phyloP scores from a whole-genome alignment of 495 filamentous ascomycete species.

The Barbatosphaeria neglecta region DNA sequence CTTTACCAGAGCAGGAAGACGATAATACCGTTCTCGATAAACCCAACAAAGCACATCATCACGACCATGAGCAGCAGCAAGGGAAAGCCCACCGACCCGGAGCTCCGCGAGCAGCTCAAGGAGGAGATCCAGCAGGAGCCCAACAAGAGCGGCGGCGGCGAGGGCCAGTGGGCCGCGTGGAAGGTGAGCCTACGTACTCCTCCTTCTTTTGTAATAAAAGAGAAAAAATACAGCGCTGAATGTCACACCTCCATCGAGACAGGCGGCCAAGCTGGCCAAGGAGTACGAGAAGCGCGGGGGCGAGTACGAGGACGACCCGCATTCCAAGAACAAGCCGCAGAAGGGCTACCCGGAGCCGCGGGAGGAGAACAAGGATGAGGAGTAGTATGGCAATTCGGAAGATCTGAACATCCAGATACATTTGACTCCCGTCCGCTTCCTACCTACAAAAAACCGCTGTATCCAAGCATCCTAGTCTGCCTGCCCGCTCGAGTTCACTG shows the following conservation, averaged over 20 bases:
- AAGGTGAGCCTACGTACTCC: conserved; percentile 25
- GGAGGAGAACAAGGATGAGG: conserved; percentile 13
- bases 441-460: too few species aligned
- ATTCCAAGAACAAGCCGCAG: conserved; percentile 40
- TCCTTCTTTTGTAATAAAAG: neutral
- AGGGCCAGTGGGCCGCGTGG: conserved; percentile 46
- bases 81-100: conserved; percentile 41
- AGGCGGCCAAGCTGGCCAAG: conserved; percentile 39
- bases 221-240: too few species aligned
- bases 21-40: too few species aligned
- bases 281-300: conserved; percentile 44
- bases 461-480: too few species aligned
- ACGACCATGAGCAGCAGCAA: conserved; percentile 24
- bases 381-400: conserved; percentile 1
- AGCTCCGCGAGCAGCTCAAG: conserved; percentile 39
- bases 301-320: conserved; percentile 38
- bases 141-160: conserved; percentile 42
- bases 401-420: too few species aligned
- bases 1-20: too few species aligned
- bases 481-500: neutral
- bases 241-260: neutral
- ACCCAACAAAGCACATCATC: too few species aligned
- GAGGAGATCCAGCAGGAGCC: conserved; percentile 40
- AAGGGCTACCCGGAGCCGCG: conserved; percentile 35
- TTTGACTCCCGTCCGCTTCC: too few species aligned